Conservation (phyloP, 2,329 filamentous ascomycete genomes). For the Diaporthe sp. region DNA sequence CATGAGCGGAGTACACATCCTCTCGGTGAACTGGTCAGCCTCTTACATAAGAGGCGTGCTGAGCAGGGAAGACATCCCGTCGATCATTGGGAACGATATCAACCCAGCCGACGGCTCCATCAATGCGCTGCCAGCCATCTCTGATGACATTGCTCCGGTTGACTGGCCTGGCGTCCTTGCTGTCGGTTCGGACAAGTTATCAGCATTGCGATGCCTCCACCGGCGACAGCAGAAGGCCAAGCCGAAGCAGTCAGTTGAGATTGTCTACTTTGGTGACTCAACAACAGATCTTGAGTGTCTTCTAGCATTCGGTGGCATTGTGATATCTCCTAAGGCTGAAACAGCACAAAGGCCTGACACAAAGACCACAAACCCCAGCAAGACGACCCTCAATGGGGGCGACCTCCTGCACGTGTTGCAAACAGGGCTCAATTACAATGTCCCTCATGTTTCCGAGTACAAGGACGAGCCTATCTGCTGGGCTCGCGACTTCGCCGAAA, state of each 20-base stretch:
- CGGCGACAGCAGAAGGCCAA: constrained; percentile 50
- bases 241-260: background rate
- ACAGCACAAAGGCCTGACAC: background rate
- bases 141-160: constrained; percentile 49
- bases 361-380: background rate
- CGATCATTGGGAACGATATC: constrained; percentile 62
- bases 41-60: constrained; percentile 51
- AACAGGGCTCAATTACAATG: constrained; percentile 55
- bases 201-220: constrained; percentile 45
- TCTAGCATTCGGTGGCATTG: constrained; percentile 59
- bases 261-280: constrained; percentile 71
- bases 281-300: constrained; percentile 70
- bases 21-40: constrained; percentile 61
- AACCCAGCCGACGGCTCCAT: constrained; percentile 39
- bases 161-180: constrained; percentile 7
- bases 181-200: constrained; percentile 58
- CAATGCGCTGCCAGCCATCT: background rate
- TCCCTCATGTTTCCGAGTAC: constrained; percentile 53
- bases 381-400: constrained; percentile 40
- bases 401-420: constrained; percentile 54
- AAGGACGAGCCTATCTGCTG: constrained; percentile 51
- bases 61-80: constrained; percentile 46
- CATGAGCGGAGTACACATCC: constrained; percentile 51
- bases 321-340: constrained; percentile 56
- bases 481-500: constrained; percentile 61